These are phyloP conservation scores for Paratinospora sagittata DNA, from an alignment of 164 flowering plant species.

Conservation along the genomic window DNA sequence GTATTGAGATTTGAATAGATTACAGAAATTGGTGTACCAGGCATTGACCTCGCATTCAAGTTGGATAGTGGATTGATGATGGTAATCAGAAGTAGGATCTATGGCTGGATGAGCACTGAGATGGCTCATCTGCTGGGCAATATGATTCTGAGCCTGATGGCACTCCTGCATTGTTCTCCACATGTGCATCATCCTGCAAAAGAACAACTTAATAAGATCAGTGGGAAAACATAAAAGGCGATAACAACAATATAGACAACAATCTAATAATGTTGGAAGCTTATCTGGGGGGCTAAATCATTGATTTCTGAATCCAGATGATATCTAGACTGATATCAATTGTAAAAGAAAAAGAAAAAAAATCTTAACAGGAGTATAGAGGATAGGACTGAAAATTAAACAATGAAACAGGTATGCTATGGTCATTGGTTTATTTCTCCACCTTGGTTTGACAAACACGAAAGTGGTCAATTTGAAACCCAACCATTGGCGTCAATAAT, in stretches of 20 bases:
- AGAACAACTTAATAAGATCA: not conserved
- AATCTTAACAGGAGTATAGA: not conserved
- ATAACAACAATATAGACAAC: not conserved
- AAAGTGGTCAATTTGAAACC: not conserved
- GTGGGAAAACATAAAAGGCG: not conserved
- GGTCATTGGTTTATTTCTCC: too few species aligned
- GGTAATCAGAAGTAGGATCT: slow-evolving; percentile 61
- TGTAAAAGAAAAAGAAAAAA: too few species aligned
- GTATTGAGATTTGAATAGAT: slow-evolving; percentile 48
- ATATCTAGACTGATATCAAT: not conserved
- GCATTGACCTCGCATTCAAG: slow-evolving; percentile 55
- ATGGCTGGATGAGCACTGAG: slow-evolving; percentile 31
- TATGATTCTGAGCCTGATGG: slow-evolving; percentile 63
- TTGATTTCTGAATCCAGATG: not conserved
- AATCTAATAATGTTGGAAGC: too few species aligned
- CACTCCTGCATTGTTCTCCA: slow-evolving; percentile 80
- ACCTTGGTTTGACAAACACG: not conserved
- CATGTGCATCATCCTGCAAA: slow-evolving; percentile 59
- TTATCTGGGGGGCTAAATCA: not conserved
- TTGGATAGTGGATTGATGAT: slow-evolving; percentile 60
- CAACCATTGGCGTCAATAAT: not conserved
- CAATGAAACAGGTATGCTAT: too few species aligned
- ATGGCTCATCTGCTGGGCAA: slow-evolving; percentile 58
- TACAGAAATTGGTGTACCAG: slow-evolving; percentile 65
- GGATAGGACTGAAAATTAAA: too few species aligned